These are phyloP conservation scores for Clavaria fumosa DNA, from an alignment of 768 basidiomycete species.

Conservation along the genomic window DNA sequence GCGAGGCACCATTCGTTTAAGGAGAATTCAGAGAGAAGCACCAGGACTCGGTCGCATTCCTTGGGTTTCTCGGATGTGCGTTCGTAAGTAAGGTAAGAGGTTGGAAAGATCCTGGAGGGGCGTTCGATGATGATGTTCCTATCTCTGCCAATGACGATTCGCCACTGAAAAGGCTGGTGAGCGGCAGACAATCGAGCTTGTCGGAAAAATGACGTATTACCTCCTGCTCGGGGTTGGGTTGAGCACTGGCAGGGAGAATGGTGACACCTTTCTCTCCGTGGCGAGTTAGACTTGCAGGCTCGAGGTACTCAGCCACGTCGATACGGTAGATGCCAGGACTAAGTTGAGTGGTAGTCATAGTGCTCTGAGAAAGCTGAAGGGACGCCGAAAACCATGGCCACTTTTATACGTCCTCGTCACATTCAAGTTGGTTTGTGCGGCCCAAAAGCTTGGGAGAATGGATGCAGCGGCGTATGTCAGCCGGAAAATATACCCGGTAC, in stretches of 20 bases:
- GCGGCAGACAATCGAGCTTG: no score
- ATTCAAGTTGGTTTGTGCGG: background rate
- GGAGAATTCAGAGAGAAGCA: no score
- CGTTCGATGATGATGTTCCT: conserved; percentile 6
- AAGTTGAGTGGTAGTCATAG: background rate
- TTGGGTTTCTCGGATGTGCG: conserved; percentile 4
- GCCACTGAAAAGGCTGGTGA: conserved; percentile 3
- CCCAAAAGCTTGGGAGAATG: background rate
- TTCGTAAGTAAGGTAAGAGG: conserved; percentile 7
- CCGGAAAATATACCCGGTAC: background rate
- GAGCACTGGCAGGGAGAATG: conserved; percentile 1
- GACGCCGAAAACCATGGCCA: conserved; percentile 2
- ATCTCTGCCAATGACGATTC: background rate
- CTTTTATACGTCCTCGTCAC: conserved; percentile 2
- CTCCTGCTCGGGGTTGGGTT: conserved; percentile 1
- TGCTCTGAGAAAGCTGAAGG: conserved; percentile 4
- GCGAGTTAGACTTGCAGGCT: conserved; percentile 3
- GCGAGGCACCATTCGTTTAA: conserved; percentile 6
- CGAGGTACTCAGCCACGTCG: conserved; percentile 1
- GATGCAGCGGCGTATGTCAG: background rate
- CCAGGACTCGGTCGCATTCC: conserved; percentile 7
- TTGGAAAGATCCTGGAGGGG: conserved; percentile 5
- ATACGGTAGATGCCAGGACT: conserved; percentile 1
- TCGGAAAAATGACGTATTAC: conserved; percentile 3
- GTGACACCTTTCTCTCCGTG: conserved; percentile 1